phyloP scores from a whole-genome alignment of 805 yeast genomes.

The Candida suzukii region DNA sequence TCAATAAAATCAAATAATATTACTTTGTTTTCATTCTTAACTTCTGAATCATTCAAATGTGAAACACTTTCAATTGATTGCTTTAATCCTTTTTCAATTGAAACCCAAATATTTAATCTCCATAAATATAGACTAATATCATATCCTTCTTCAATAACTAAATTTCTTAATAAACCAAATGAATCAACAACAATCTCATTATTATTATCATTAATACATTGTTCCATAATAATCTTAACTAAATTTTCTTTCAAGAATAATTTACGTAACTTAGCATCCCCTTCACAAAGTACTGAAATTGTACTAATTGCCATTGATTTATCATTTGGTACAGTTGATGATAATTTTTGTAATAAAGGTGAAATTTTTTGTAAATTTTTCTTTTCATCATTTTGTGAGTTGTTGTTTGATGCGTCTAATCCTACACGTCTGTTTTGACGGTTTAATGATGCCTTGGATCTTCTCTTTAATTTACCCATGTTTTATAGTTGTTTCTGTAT shows the following conservation, averaged over 20 bases:
- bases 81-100: constrained; percentile 43
- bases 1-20: constrained; percentile 63
- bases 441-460: constrained; percentile 40
- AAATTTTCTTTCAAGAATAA: constrained; percentile 65
- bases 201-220: constrained; percentile 56
- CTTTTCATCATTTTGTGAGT: constrained; percentile 29
- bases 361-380: constrained; percentile 40
- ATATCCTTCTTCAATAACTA: constrained; percentile 83
- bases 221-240: constrained; percentile 55
- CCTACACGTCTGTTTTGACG: constrained; percentile 15
- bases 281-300: constrained; percentile 60
- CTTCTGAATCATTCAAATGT: constrained; percentile 25
- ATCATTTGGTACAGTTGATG: constrained; percentile 61
- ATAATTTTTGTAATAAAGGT: constrained; percentile 62
- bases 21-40: constrained; percentile 27
- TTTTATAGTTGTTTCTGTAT: not conserved
- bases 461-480: constrained; percentile 76
- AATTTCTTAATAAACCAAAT: constrained; percentile 72
- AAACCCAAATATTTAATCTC: constrained; percentile 72
- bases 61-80: constrained; percentile 45
- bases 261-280: constrained; percentile 53
- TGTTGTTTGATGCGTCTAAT: not conserved
- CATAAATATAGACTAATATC: constrained; percentile 69
- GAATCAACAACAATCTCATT: constrained; percentile 77
- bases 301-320: constrained; percentile 72